Conservation (phyloP, 805 yeast species). For the Hanseniaspora vineae region DNA sequence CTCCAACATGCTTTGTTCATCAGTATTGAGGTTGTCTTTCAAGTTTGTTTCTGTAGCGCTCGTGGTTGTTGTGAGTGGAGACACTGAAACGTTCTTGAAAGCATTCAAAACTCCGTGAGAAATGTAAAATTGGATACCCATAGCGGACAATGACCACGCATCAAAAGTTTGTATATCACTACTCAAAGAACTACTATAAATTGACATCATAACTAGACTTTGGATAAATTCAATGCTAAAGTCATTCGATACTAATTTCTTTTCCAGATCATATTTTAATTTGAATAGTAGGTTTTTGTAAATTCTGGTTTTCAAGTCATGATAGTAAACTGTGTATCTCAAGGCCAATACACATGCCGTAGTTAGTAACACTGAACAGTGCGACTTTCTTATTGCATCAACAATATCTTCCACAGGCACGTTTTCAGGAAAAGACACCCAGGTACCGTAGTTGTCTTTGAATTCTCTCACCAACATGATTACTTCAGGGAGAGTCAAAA, state of each 20-base stretch:
- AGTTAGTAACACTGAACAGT: conserved; percentile 53
- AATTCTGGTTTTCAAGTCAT: conserved; percentile 26
- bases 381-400: conserved; percentile 29
- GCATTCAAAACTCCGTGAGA: not conserved
- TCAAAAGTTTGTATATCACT: conserved; percentile 42
- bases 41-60: not conserved
- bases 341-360: conserved; percentile 52
- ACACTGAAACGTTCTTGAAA: not conserved
- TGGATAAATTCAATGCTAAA: conserved; percentile 49
- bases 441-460: conserved; percentile 56
- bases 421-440: conserved; percentile 59
- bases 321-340: conserved; percentile 28
- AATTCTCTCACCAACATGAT: conserved; percentile 41
- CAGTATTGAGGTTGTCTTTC: conserved; percentile 3
- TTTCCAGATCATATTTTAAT: conserved; percentile 37
- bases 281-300: conserved; percentile 33
- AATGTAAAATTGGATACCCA: conserved; percentile 36
- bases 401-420: conserved; percentile 36
- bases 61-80: too few species aligned
- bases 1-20: conserved; percentile 30
- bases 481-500: conserved; percentile 37
- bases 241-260: conserved; percentile 31
- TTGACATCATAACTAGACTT: conserved; percentile 50
- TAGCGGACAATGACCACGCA: conserved; percentile 55
- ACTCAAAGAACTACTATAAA: conserved; percentile 51